A percentile compares a stretch with the other conserved stretches of the same genome.
These are phyloP conservation scores for Xylaria nigripes DNA, from an alignment of 495 filamentous ascomycete species.

Conservation along the genomic window DNA sequence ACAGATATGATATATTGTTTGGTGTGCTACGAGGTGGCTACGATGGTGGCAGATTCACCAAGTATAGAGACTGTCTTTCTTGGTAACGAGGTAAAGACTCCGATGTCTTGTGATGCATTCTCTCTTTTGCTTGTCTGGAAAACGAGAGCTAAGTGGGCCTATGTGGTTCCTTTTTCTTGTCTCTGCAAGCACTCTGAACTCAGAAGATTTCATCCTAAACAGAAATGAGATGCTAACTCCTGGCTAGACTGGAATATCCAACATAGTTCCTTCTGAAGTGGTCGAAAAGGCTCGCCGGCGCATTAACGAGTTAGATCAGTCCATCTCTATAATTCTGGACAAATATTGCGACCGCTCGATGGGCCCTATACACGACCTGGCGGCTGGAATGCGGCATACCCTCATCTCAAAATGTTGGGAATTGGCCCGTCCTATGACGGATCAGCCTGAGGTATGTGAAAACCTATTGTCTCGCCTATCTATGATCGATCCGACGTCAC, in stretches of 20 bases:
- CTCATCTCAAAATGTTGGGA: constrained; percentile 37
- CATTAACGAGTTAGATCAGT: constrained; percentile 36
- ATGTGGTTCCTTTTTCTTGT: not conserved
- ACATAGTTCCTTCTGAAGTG: constrained; percentile 22
- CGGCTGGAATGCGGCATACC: constrained; percentile 37
- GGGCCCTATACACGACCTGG: constrained; percentile 51
- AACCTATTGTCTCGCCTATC: not conserved
- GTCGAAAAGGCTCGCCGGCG: constrained; percentile 42
- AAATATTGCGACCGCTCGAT: constrained; percentile 52
- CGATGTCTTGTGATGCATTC: not conserved
- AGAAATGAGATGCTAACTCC: not conserved
- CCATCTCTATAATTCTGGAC: constrained; percentile 41
- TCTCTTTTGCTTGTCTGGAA: not conserved
- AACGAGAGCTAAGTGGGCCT: not conserved
- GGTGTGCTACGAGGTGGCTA: constrained; percentile 44
- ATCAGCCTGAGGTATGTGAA: constrained; percentile 30
- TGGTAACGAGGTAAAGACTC: constrained; percentile 22
- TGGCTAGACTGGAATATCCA: not conserved
- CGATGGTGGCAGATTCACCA: constrained; percentile 39
- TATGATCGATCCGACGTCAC: not conserved
- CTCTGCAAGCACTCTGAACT: not conserved
- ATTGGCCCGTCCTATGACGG: constrained; percentile 35
- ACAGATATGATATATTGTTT: constrained; percentile 64
- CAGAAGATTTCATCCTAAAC: not conserved
- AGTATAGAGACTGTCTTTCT: constrained; percentile 38